These are phyloP conservation scores for Neopestalotiopsis sp. DNA, from an alignment of 2,329 filamentous ascomycete species.

Conservation along the genomic window DNA sequence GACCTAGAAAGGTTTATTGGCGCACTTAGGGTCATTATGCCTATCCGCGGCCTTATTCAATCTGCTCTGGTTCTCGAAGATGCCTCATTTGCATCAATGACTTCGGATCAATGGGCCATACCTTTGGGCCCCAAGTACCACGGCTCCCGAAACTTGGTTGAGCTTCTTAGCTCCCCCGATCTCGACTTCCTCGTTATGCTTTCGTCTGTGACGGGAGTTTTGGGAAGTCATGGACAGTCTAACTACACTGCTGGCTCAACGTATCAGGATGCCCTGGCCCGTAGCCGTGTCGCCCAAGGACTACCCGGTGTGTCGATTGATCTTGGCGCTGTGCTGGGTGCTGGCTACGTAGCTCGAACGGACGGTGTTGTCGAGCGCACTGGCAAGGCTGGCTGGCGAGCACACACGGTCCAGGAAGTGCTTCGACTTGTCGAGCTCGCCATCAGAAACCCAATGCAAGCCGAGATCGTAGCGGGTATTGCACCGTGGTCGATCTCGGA, in stretches of 20 bases:
- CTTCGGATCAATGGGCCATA: conserved; percentile 13
- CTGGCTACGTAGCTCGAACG: conserved; percentile 14
- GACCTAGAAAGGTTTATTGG: conserved; percentile 3
- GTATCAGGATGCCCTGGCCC: conserved; percentile 15
- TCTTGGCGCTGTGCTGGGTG: conserved; percentile 8
- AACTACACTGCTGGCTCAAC: conserved; percentile 16
- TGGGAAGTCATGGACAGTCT: conserved; percentile 16
- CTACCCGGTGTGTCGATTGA: conserved; percentile 12
- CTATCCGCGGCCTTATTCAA: conserved; percentile 10
- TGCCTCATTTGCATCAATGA: conserved; percentile 18
- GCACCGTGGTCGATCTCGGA: not conserved
- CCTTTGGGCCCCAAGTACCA: conserved; percentile 16
- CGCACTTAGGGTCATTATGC: conserved; percentile 1
- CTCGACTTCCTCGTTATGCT: conserved; percentile 19
- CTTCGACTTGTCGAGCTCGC: conserved; percentile 7
- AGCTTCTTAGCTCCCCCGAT: conserved; percentile 7
- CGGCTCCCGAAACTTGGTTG: conserved; percentile 26
- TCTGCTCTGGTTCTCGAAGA: conserved; percentile 12
- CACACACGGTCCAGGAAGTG: conserved; percentile 11
- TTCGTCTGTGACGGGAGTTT: conserved; percentile 11
- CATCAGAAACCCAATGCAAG: conserved; percentile 7
- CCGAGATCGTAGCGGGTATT: conserved; percentile 10
- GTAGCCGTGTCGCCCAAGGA: not conserved
- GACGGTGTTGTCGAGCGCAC: conserved; percentile 10
- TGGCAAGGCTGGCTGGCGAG: conserved; percentile 12